phyloP scores from a whole-genome alignment of 2,329 filamentous ascomycete genomes.

The Penicillium sp. region DNA sequence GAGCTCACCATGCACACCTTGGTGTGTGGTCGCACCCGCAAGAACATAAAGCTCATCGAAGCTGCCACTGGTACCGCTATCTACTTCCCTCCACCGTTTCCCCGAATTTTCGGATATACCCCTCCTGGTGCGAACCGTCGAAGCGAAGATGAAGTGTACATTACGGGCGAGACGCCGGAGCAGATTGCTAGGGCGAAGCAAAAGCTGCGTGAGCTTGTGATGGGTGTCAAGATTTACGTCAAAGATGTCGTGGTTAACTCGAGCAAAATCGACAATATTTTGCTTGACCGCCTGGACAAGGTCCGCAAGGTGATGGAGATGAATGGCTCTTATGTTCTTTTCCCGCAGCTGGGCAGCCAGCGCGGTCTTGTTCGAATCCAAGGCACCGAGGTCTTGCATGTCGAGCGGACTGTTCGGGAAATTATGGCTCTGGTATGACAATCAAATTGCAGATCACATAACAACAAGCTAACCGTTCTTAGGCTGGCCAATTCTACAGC shows the following conservation, averaged over 20 bases:
- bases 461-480: not conserved
- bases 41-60: constrained; percentile 98
- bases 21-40: constrained; percentile 87
- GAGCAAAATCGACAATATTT: constrained; percentile 91
- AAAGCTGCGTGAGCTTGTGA: constrained; percentile 82
- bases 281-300: constrained; percentile 89
- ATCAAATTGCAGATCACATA: not conserved
- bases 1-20: constrained; percentile 88
- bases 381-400: constrained; percentile 87
- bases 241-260: constrained; percentile 90
- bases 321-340: constrained; percentile 92
- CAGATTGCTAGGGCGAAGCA: constrained; percentile 86
- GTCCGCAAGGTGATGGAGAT: constrained; percentile 97
- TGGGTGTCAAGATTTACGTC: constrained; percentile 77
- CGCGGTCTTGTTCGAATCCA: constrained; percentile 85
- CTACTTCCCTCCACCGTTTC: constrained; percentile 95
- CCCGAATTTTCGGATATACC: constrained; percentile 85
- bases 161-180: constrained; percentile 84
- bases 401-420: constrained; percentile 91
- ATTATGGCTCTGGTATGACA: constrained; percentile 80
- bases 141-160: constrained; percentile 87
- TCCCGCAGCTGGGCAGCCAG: constrained; percentile 83
- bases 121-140: constrained; percentile 78
- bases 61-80: constrained; percentile 94
- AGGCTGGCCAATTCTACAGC: constrained; percentile 97